Conservation (phyloP, 495 filamentous ascomycete species). For the Penicillium waksmanii region DNA sequence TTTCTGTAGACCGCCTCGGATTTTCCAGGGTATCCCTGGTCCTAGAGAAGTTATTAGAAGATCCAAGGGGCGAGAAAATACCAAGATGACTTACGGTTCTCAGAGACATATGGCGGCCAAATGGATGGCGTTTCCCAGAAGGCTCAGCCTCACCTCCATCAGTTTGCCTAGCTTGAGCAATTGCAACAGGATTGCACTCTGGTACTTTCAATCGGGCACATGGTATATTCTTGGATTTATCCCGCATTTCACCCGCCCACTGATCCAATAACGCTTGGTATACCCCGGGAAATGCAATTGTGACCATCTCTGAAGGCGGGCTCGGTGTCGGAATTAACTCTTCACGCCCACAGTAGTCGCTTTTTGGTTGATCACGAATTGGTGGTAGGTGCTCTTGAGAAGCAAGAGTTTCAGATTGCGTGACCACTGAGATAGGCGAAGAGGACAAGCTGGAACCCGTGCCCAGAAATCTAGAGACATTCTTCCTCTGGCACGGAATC, state of each 20-base stretch:
- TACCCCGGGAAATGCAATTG: slow-evolving; percentile 29
- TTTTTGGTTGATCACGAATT: not conserved
- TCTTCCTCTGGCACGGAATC: not conserved
- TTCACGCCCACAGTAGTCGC: slow-evolving; percentile 1
- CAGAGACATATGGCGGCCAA: slow-evolving; percentile 24
- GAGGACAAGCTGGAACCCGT: not conserved
- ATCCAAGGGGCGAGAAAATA: not conserved
- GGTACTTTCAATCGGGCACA: not conserved
- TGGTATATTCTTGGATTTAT: not conserved
- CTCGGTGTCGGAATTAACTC: slow-evolving; percentile 10
- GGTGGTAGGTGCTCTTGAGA: not conserved
- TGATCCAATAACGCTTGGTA: slow-evolving; percentile 28
- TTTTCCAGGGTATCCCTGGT: not conserved
- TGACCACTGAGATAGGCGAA: not conserved
- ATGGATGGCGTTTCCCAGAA: slow-evolving; percentile 14
- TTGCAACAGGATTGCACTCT: not conserved
- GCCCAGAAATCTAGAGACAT: not conserved
- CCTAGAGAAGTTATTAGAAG: not conserved
- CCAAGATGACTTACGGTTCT: slow-evolving; percentile 16
- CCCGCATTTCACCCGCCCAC: slow-evolving; percentile 15
- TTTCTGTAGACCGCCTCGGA: not conserved
- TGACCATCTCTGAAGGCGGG: slow-evolving; percentile 6
- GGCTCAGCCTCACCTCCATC: not conserved
- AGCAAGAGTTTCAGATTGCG: not conserved
- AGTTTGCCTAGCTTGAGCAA: not conserved